Evolutionary conservation across 1,139 yeast species (phyloP).

Genomic region (Nakaseomyces bracarensis): DNA sequence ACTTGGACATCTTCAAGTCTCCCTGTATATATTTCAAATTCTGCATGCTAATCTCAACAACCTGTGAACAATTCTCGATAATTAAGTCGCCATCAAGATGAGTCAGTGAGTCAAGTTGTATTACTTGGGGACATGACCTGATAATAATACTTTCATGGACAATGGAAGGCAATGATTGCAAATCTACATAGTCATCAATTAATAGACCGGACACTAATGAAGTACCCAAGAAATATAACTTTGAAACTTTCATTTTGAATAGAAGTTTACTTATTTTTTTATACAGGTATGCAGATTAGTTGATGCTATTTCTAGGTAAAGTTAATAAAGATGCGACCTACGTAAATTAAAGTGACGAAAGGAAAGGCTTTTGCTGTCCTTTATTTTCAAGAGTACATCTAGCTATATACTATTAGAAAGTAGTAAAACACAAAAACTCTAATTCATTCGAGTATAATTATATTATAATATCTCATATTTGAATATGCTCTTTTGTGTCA

Average conservation of each 20-base stretch:
- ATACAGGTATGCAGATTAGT: no score
- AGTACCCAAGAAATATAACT: background rate
- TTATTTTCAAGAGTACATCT: no score
- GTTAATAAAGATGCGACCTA: no score
- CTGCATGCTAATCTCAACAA: constrained; percentile 32
- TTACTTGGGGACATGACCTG: constrained; percentile 27
- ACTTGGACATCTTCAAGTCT: constrained; percentile 43
- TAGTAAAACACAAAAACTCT: no score
- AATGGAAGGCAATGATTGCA: background rate
- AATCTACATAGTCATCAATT: constrained; percentile 1
- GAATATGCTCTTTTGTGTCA: no score
- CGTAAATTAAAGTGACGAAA: no score
- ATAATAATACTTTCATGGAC: constrained; percentile 3
- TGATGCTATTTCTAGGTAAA: no score
- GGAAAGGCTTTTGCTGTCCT: no score
- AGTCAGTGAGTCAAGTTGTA: constrained; percentile 45
- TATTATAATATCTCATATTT: no score
- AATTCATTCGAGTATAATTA: no score
- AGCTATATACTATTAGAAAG: no score
- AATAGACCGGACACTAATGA: background rate
- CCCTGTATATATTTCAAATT: constrained; percentile 51
- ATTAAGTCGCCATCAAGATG: constrained; percentile 49
- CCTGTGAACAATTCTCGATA: constrained; percentile 35
- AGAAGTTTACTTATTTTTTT: no score
- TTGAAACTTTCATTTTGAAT: background rate